A percentile compares a stretch with the other conserved stretches of the same genome.
phyloP scores from a whole-genome alignment of 768 basidiomycete genomes.

The Leccinum variicolor region DNA sequence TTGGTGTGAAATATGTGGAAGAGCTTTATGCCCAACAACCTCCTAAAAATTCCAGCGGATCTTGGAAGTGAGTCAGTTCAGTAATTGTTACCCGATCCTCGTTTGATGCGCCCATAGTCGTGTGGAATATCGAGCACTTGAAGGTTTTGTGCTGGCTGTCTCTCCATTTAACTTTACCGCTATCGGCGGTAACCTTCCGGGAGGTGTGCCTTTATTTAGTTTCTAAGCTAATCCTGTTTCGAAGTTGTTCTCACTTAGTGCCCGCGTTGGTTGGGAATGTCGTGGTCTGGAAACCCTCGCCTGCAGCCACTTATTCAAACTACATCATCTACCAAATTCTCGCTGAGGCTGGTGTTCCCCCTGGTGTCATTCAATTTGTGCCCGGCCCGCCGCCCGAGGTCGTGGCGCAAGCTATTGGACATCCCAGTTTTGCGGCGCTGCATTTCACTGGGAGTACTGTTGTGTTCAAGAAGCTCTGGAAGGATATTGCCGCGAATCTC shows the following conservation, averaged over 20 bases:
- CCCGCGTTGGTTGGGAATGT: conserved; percentile 96
- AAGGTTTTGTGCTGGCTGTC: conserved; percentile 96
- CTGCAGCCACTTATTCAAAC: conserved; percentile 92
- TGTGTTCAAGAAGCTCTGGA: conserved; percentile 96
- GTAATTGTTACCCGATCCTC: not conserved
- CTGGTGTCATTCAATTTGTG: conserved; percentile 95
- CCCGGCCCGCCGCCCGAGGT: conserved; percentile 86
- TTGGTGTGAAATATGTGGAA: conserved; percentile 95
- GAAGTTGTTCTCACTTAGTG: conserved; percentile 37
- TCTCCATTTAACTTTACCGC: conserved; percentile 99
- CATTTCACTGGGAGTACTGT: conserved; percentile 97
- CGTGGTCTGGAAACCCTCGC: conserved; percentile 96
- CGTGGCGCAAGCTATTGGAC: conserved; percentile 77
- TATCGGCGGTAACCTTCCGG: conserved; percentile 93
- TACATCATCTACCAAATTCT: conserved; percentile 90
- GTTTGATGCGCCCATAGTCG: conserved; percentile 52
- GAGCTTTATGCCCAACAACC: conserved; percentile 93
- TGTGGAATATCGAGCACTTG: conserved; percentile 93
- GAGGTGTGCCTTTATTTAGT: conserved; percentile 37
- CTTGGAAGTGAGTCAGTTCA: conserved; percentile 81
- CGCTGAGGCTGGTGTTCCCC: conserved; percentile 89
- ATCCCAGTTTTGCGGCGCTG: conserved; percentile 78
- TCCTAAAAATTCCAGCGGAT: conserved; percentile 74
- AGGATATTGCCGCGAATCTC: conserved; percentile 85
- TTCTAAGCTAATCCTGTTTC: not conserved